Conservation (phyloP, 179 eudicot genomes). For the Beta corolliflora region DNA sequence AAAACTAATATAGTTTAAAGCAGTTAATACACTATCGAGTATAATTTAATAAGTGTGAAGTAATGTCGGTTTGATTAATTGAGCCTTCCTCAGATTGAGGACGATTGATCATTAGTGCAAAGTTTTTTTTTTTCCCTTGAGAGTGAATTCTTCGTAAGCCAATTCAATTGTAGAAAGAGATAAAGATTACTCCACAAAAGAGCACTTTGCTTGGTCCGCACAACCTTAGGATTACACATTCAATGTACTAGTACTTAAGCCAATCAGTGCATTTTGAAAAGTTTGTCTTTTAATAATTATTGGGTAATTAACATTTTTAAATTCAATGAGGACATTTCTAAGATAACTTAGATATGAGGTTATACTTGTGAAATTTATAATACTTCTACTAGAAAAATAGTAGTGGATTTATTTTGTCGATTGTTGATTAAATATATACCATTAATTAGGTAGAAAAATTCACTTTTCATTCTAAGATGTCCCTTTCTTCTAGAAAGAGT, state of each 20-base stretch:
- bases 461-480: no score
- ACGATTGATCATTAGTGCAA: constrained; percentile 3
- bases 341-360: not conserved
- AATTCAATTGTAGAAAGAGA: not conserved
- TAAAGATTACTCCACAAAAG: not conserved
- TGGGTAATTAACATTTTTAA: not conserved
- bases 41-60: not conserved
- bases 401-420: not conserved
- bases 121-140: not conserved
- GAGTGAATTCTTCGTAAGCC: not conserved
- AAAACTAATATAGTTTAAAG: not conserved
- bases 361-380: not conserved
- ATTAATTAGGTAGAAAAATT: no score
- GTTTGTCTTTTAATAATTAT: not conserved
- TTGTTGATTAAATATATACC: no score
- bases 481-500: no score
- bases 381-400: not conserved
- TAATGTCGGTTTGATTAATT: not conserved
- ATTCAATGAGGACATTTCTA: not conserved
- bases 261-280: not conserved
- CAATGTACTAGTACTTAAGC: not conserved
- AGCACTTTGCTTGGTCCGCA: constrained; percentile 4
- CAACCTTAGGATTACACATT: not conserved
- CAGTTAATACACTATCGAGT: not conserved
- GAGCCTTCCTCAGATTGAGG: not conserved